These are phyloP conservation scores for Rhodotorula sp. DNA, from an alignment of 1,284 basidiomycete genomes.

Conservation along the genomic window DNA sequence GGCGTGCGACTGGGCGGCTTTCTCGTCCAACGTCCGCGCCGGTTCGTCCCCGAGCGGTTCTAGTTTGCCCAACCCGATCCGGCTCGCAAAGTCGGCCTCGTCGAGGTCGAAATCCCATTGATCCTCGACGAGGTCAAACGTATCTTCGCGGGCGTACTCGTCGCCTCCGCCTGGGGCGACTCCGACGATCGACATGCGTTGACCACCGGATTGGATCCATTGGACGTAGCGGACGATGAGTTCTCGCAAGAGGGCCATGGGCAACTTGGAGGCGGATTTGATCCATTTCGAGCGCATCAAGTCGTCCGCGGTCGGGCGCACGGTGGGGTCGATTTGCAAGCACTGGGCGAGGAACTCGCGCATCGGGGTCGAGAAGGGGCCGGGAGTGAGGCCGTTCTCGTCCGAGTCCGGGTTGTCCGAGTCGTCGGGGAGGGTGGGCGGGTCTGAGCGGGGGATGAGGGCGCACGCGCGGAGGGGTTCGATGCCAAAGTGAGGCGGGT, in stretches of 20 bases:
- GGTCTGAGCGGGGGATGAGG: conserved; percentile 82
- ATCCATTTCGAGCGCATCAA: conserved; percentile 91
- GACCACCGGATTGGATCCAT: conserved; percentile 76
- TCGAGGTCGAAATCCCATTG: conserved; percentile 38
- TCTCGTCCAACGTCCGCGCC: conserved; percentile 16
- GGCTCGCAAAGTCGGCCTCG: conserved; percentile 32
- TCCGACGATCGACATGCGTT: conserved; percentile 72
- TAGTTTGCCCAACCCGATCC: background rate
- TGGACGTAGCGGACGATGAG: conserved; percentile 70
- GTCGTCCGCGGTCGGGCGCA: conserved; percentile 86
- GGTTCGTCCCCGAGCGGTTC: conserved; percentile 25
- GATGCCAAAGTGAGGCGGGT: conserved; percentile 76
- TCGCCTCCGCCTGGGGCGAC: conserved; percentile 38
- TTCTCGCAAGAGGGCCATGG: conserved; percentile 74
- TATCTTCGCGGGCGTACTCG: conserved; percentile 31
- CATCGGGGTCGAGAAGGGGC: conserved; percentile 74
- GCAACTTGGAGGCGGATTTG: conserved; percentile 67
- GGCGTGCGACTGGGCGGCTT: conserved; percentile 18
- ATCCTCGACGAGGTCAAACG: conserved; percentile 38
- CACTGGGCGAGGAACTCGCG: conserved; percentile 84
- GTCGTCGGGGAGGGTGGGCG: conserved; percentile 62
- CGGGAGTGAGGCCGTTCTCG: conserved; percentile 56
- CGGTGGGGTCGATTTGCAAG: conserved; percentile 75
- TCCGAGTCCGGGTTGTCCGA: background rate
- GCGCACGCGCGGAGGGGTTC: conserved; percentile 71